Conservation (phyloP, 2,329 filamentous ascomycete genomes). For the Aspergillus pseudoviridinutans region DNA sequence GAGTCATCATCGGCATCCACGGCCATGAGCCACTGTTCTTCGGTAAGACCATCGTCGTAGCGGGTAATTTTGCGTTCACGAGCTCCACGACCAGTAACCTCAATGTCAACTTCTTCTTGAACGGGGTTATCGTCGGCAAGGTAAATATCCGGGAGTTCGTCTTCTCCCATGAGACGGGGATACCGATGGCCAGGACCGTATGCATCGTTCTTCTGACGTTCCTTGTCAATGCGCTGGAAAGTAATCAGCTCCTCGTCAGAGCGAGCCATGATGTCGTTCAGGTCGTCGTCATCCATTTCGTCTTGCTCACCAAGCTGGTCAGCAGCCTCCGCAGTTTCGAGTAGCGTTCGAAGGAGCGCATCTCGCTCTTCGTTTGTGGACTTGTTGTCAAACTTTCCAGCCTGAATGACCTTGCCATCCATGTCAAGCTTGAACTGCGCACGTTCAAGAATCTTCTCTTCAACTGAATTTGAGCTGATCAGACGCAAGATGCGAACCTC, state of each 20-base stretch:
- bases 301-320: constrained; percentile 78
- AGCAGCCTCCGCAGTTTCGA: constrained; percentile 71
- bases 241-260: constrained; percentile 70
- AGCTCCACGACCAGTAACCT: constrained; percentile 79
- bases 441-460: constrained; percentile 96
- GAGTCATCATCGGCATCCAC: constrained; percentile 95
- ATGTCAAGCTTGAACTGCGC: constrained; percentile 98
- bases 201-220: constrained; percentile 59
- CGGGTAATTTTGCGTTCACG: constrained; percentile 91
- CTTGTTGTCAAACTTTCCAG: constrained; percentile 99
- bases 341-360: constrained; percentile 86
- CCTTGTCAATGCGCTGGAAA: constrained; percentile 81
- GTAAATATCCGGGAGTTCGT: constrained; percentile 91
- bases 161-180: constrained; percentile 79
- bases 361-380: constrained; percentile 98
- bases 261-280: constrained; percentile 91
- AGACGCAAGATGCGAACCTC: constrained; percentile 94
- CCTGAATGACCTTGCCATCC: constrained; percentile 99
- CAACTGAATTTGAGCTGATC: constrained; percentile 94
- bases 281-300: constrained; percentile 97
- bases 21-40: constrained; percentile 98
- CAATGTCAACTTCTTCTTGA: constrained; percentile 69
- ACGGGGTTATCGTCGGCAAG: constrained; percentile 79
- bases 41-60: constrained; percentile 95
- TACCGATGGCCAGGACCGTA: constrained; percentile 70